Evolutionary conservation across 495 filamentous ascomycete genomes (phyloP), one percentile per base, ranked within the genome.

Genomic region (Xeromyces bisporus): DNA sequence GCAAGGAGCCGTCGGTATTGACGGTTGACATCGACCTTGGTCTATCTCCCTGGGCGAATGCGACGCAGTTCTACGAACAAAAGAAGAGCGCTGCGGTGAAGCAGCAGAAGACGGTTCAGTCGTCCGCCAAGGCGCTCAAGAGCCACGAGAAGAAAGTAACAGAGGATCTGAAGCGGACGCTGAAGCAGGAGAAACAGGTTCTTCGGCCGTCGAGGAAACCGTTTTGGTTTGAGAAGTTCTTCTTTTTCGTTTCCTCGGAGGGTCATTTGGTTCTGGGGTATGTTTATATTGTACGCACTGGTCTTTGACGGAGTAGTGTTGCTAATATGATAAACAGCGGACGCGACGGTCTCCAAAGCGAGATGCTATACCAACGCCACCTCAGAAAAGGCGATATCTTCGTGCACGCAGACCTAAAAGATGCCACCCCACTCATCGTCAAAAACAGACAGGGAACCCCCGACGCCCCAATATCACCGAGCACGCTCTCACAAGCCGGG

Each of bases 181-280:
- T 97, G 29, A 91, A 91, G 53, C 79, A 87, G 41, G 89, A 97
- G 51, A 97, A 96, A 47, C 73, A 82, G 15, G 54, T 92, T 11
- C 60, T 96, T 2, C 77, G 83, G 31, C 84, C 78, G 9, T 73
- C 92, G 8, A 63, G 89, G 23, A 77, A 73, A 38, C 74, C 71
- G 29, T 66, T 83, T 41, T 97, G 89, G 86, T 94, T 96, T 43
- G 89, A 97, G 43, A 97, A 96, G 46, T 97, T 92, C 41, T 51
- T 70, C 10, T 94, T 79, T 60, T 97, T 97, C 59, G 72, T 96
- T 37, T 93, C 84, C 1, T 93, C 87, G 0, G 89, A 97, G 41
- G 87, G 89, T 6, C 93, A 96, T 46, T 68, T 97, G 3, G 80
- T 93, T 7, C 64, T 97, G 9, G 73, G 64, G 50, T 62, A 47